A percentile compares a stretch with the other conserved stretches of the same genome.
phyloP scores from a whole-genome alignment of 208 protist genomes.

The Acanthamoeba healyi region DNA sequence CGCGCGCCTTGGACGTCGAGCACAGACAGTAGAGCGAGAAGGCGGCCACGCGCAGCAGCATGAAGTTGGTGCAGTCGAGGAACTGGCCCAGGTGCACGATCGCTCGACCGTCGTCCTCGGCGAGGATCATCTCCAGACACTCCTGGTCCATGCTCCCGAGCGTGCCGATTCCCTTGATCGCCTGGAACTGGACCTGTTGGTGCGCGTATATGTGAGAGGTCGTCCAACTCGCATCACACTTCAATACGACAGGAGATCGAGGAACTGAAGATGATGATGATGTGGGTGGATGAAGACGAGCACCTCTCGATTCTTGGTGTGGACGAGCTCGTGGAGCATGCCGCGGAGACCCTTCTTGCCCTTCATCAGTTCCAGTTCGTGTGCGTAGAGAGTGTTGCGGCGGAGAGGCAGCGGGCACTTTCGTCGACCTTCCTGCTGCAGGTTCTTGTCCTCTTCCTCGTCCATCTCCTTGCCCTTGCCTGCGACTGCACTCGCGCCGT shows the following conservation, averaged over 20 bases:
- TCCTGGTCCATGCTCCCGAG: conserved; percentile 57
- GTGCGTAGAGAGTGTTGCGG: not conserved
- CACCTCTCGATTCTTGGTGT: conserved; percentile 60
- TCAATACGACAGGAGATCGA: not conserved
- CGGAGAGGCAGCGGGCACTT: conserved; percentile 9
- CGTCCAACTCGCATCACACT: not conserved
- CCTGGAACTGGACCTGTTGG: conserved; percentile 48
- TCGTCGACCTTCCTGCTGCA: not conserved
- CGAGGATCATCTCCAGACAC: conserved; percentile 46
- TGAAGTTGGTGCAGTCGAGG: conserved; percentile 63
- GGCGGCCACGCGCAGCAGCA: conserved; percentile 58
- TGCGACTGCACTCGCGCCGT: not conserved
- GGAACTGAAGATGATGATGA: not conserved
- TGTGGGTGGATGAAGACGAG: no score
- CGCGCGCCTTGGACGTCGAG: conserved; percentile 28
- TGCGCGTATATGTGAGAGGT: not conserved
- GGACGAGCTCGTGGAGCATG: conserved; percentile 53
- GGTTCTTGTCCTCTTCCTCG: not conserved
- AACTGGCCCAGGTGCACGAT: conserved; percentile 27
- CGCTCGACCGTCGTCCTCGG: not conserved
- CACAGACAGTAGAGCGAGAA: conserved; percentile 64
- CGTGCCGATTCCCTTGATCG: conserved; percentile 46
- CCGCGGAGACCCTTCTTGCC: conserved; percentile 25
- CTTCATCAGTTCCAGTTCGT: conserved; percentile 12
- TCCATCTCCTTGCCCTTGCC: not conserved